phyloP scores from a whole-genome alignment of 306 rosid species.

The Dryas octopetala region DNA sequence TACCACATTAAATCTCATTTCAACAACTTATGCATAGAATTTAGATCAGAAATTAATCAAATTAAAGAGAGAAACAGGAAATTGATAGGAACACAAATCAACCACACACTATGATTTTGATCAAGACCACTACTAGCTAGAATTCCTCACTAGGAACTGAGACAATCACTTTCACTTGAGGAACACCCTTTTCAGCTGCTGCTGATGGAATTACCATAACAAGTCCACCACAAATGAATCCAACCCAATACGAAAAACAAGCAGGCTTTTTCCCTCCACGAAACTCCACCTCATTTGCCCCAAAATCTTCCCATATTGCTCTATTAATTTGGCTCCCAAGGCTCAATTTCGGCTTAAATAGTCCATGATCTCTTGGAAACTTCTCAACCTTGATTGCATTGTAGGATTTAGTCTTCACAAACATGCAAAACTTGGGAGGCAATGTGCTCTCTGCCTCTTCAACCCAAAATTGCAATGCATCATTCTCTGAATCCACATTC shows the following conservation, averaged over 20 bases:
- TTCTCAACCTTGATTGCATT: slow-evolving; percentile 29
- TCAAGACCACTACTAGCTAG: not conserved
- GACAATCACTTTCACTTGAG: slow-evolving; percentile 27
- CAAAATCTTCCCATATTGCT: slow-evolving; percentile 45
- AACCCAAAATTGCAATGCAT: slow-evolving; percentile 40
- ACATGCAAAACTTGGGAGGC: slow-evolving; percentile 25
- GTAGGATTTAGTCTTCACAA: slow-evolving; percentile 13
- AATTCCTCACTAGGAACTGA: slow-evolving; percentile 5
- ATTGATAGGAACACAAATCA: not conserved
- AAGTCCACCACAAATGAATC: slow-evolving; percentile 24
- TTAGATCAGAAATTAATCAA: not conserved
- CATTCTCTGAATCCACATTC: not conserved
- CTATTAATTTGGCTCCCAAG: not conserved
- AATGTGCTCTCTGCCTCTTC: slow-evolving; percentile 37
- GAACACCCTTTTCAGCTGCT: slow-evolving; percentile 10
- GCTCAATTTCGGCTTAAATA: not conserved
- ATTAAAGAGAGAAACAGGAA: not conserved
- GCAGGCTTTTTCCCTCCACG: slow-evolving; percentile 38
- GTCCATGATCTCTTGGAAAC: slow-evolving; percentile 11
- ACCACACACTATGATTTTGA: not conserved
- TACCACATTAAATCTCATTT: not conserved
- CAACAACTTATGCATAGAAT: not conserved
- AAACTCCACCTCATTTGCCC: slow-evolving; percentile 40
- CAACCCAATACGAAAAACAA: slow-evolving; percentile 52
- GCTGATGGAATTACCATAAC: slow-evolving; percentile 32